Conservation (phyloP, 1,284 basidiomycete genomes). For the Pulveroboletus sp. region DNA sequence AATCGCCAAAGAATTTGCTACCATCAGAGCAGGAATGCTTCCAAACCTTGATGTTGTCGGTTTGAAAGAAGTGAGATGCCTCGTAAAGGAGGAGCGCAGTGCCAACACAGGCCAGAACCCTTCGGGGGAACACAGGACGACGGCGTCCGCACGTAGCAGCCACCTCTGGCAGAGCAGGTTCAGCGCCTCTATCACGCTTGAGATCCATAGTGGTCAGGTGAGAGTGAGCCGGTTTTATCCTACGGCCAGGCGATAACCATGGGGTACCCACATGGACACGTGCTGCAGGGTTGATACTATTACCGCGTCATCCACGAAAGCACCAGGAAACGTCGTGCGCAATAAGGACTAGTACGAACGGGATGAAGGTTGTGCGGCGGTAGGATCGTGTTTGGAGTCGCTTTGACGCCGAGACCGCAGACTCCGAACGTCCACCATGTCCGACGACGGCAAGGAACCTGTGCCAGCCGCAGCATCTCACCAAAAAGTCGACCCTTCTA, state of each 20-base stretch:
- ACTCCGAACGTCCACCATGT: slow-evolving; percentile 1
- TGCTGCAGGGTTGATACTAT: too few relatives aligned
- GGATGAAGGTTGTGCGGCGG: too few relatives aligned
- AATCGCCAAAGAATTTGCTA: slow-evolving; percentile 10
- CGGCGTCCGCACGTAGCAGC: neutral
- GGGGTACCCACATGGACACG: slow-evolving; percentile 5
- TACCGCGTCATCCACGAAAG: too few relatives aligned
- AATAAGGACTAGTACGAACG: neutral
- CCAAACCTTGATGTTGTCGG: slow-evolving; percentile 4
- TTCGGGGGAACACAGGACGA: slow-evolving; percentile 2
- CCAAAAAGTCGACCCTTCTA: neutral
- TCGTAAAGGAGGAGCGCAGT: slow-evolving; percentile 14
- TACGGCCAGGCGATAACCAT: too few relatives aligned
- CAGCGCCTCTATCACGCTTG: slow-evolving; percentile 11
- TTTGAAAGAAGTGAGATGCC: neutral
- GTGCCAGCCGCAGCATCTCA: neutral
- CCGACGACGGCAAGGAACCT: slow-evolving; percentile 7
- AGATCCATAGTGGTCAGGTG: slow-evolving; percentile 13
- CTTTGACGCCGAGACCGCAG: too few relatives aligned
- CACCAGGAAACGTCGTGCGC: neutral
- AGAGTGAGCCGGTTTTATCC: neutral
- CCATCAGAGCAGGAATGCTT: slow-evolving; percentile 4
- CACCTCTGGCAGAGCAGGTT: slow-evolving; percentile 10
- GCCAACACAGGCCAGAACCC: slow-evolving; percentile 3
- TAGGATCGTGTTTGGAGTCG: neutral